Evolutionary conservation across 257 asterid genomes (phyloP).

Genomic region (Solanum sejunctum): DNA sequence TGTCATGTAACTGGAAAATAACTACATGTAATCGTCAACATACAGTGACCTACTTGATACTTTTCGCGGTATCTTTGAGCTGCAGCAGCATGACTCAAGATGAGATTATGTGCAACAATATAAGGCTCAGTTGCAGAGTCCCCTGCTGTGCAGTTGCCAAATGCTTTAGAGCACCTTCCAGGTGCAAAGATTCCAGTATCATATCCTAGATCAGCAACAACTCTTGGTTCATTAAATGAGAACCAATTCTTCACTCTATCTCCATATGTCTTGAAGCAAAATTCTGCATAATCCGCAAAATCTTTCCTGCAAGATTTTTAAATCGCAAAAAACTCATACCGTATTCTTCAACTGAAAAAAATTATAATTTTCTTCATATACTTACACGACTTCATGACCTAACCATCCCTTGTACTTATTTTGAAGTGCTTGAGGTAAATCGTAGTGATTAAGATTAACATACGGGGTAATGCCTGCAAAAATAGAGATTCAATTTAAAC

Average conservation of each 20-base stretch:
- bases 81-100: conserved; percentile 63
- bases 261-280: conserved; percentile 48
- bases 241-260: conserved; percentile 73
- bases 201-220: conserved; percentile 32
- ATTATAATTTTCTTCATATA: background rate
- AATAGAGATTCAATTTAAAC: background rate
- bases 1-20: background rate
- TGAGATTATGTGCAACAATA: conserved; percentile 70
- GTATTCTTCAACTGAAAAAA: background rate
- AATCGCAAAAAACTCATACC: background rate
- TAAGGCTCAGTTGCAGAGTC: conserved; percentile 93
- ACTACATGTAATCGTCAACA: background rate
- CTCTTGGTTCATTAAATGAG: conserved; percentile 59
- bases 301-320: conserved; percentile 42
- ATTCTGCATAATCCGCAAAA: conserved; percentile 49
- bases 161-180: conserved; percentile 56
- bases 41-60: conserved; percentile 33
- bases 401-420: conserved; percentile 64
- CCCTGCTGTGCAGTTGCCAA: conserved; percentile 58
- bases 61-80: conserved; percentile 52
- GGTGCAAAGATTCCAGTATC: conserved; percentile 46
- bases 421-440: conserved; percentile 58
- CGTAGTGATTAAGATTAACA: conserved; percentile 57
- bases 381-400: conserved; percentile 64
- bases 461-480: conserved; percentile 56